phyloP scores from a whole-genome alignment of 495 filamentous ascomycete species.

The Hyaloscypha hepaticicola region DNA sequence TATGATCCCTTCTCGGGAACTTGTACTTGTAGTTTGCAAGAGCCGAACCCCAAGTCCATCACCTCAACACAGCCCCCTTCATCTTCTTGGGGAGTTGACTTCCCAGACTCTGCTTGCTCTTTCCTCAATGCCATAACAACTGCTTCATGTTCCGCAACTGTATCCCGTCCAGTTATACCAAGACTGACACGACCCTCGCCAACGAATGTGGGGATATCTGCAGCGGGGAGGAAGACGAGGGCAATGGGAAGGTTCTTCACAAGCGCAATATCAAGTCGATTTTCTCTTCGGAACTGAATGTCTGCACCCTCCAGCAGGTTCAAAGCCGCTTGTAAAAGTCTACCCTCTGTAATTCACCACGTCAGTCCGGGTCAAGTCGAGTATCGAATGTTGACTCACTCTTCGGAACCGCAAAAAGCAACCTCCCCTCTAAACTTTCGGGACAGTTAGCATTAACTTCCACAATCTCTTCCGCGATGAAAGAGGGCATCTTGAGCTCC shows the following conservation, averaged over 20 bases:
- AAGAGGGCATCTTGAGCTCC: conserved; percentile 36
- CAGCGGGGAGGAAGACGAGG: conserved; percentile 94
- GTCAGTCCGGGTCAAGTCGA: conserved; percentile 5
- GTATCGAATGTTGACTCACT: conserved; percentile 49
- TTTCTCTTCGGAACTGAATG: conserved; percentile 92
- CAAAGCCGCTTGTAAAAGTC: conserved; percentile 79
- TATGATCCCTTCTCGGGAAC: conserved; percentile 83
- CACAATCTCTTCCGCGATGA: conserved; percentile 12
- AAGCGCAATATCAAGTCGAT: conserved; percentile 91
- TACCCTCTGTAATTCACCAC: conserved; percentile 65
- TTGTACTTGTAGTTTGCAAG: conserved; percentile 92
- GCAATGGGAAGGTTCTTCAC: conserved; percentile 94
- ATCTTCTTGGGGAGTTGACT: conserved; percentile 41
- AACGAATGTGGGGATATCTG: conserved; percentile 95
- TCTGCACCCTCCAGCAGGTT: conserved; percentile 90
- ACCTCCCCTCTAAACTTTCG: conserved; percentile 80
- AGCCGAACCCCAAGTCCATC: conserved; percentile 86
- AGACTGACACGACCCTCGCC: conserved; percentile 91
- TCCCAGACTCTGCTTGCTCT: conserved; percentile 53
- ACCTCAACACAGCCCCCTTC: conserved; percentile 70
- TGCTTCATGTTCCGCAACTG: conserved; percentile 88
- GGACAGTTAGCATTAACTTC: conserved; percentile 36
- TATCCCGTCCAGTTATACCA: conserved; percentile 91
- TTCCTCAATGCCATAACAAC: conserved; percentile 54
- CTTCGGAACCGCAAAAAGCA: conserved; percentile 96